phyloP scores from a whole-genome alignment of 2,329 filamentous ascomycete genomes.

The Zymoseptoria crescenta region DNA sequence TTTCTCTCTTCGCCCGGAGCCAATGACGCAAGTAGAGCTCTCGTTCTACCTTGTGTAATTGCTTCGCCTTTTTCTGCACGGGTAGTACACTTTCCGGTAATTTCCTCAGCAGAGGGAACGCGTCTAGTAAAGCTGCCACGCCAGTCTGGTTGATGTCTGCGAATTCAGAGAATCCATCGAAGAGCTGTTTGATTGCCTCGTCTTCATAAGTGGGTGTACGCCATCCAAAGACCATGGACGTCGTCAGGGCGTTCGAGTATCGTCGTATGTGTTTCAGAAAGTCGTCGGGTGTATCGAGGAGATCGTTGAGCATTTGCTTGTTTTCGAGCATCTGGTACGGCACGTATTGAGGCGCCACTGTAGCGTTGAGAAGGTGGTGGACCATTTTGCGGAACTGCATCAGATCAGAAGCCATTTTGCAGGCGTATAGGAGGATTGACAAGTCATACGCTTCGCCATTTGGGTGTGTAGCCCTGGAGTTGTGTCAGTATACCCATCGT shows the following conservation, averaged over 20 bases:
- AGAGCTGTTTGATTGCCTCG: conserved; percentile 37
- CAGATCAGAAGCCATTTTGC: background rate
- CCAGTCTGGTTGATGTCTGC: conserved; percentile 36
- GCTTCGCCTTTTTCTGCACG: conserved; percentile 14
- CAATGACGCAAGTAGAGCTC: conserved; percentile 18
- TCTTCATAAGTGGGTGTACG: conserved; percentile 37
- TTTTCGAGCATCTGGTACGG: conserved; percentile 51
- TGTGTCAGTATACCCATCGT: background rate
- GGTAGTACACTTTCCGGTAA: conserved; percentile 35
- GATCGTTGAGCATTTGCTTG: conserved; percentile 45
- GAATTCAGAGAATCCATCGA: conserved; percentile 38
- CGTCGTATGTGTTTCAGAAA: conserved; percentile 41
- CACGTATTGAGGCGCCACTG: conserved; percentile 40
- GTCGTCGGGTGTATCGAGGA: conserved; percentile 38
- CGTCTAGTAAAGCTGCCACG: conserved; percentile 39
- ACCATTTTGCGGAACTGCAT: conserved; percentile 29
- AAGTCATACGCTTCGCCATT: conserved; percentile 6
- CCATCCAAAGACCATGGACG: conserved; percentile 42
- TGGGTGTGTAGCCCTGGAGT: conserved; percentile 9
- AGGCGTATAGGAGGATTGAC: no score
- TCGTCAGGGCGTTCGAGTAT: conserved; percentile 44
- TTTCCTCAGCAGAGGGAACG: conserved; percentile 38
- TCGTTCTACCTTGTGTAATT: conserved; percentile 16
- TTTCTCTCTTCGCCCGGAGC: conserved; percentile 16
- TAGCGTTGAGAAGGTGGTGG: conserved; percentile 43